Base-by-base conservation (phyloP, 495 filamentous ascomycete genomes). In the Hapsidospora chrysogenum region DNA sequence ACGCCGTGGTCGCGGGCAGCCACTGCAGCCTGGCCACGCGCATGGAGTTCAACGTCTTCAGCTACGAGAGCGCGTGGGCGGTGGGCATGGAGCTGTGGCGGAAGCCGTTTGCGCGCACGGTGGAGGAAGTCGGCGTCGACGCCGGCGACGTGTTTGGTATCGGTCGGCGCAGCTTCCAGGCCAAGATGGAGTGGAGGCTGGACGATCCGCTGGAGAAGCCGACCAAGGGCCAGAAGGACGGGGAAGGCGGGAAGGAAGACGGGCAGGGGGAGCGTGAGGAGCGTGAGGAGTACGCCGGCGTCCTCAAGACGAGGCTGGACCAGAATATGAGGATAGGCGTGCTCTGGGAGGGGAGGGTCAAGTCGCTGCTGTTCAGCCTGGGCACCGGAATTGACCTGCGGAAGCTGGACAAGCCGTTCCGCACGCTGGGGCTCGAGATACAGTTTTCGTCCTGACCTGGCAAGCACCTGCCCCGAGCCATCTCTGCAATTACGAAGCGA, bases 1-100 rank as follows among this genome's bases (percentile, higher is more conserved):
- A 96, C 46, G 82, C 89, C 10, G 76, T 94, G 9, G 74, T 80
- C 44, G 89, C 87, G 4, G 78, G 80, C 15, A 72, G 68, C 9
- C 72, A 84, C 39, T 70, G 89, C 34, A 76, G 84, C 1, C 71
- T 97, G 31, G 87, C 85, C 39, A 85, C 83, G 20, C 72, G 78
- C 27, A 87, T 96, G 58, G 84, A 89, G 42, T 97, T 96, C 53
- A 97, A 97, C 50, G 84, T 94, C 33, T 95, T 94, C 58, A 92
- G 81, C 47, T 97, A 94, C 60, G 89, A 96, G 59, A 92, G 83
- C 50, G 85, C 92, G 25, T 70, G 94, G 61, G 77, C 79, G 27
- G 63, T 94, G 7, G 89, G 92, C 9, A 80, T 76, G 51, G 92
- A 97, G 53, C 59, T 95, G 19, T 97, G 92, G 87, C 68, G 67